Base-by-base conservation (phyloP, 225 moss, liverwort and hornwort genomes). In the Sphagnum tenellum region DNA sequence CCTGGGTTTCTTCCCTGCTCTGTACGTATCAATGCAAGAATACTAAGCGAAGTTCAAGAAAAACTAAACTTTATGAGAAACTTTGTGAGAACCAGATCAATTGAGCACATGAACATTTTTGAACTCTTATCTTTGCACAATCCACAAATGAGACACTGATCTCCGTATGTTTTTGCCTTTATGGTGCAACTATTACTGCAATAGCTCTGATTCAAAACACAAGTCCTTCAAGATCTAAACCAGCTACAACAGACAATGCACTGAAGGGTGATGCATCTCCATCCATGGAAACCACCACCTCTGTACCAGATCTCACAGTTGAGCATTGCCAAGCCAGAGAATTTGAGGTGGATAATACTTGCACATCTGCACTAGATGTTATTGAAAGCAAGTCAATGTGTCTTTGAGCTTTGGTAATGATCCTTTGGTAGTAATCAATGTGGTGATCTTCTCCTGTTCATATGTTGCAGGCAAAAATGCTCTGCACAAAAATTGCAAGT, bases 151-250 rank as follows among this genome's bases (percentile, higher is more conserved):
- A 29, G 29, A 0, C 29, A 29, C 29, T 29, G 29, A 29, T 29
- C 29, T 29, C 29, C 29, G 29, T 29, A 29, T 29, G 29, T 29
- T 29, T 29, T 29, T 0, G 29, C 29, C 1, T 29, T 29, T 29
- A 1, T 29, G 29, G 29, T 29, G 29, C 29, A 29, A 29, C 29
- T 29, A 29, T 4, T 56, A 55, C 4, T 66, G 68, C 9, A 69
- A 65, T 80, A 91, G 94, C 85, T 64, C 82, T 91, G 55, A 75
- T 78, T 66, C 77, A 79, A 67, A 94, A 87, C 70, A 77, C 73
- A 47, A 89, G 89, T 53, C 76, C 85, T 64, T 79, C 87, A 56
- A 85, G 81, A 61, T 83, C 75, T 53, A 87, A 72, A 73, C 44
- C 77, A 67, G 70, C 81, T 9, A 78, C 66, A 65, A 81, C 74